Percentiles rank a stretch among this genome's conserved stretches.
Conservation (phyloP, 1,284 basidiomycete genomes). For the Sanghuangporus baumii region DNA sequence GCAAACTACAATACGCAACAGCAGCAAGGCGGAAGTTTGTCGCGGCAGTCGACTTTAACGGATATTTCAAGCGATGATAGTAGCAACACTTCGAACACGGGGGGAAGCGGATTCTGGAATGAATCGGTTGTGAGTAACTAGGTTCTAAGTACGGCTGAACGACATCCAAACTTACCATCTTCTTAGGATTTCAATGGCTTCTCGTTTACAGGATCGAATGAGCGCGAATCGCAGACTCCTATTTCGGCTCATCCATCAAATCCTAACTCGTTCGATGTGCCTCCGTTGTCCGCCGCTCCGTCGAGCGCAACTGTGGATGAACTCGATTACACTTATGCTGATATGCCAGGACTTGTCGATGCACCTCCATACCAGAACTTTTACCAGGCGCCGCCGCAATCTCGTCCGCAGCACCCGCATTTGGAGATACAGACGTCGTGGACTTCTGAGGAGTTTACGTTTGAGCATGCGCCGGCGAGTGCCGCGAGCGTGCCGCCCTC, state of each 20-base stretch:
- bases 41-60: neutral
- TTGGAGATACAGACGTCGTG: slow-evolving; percentile 8
- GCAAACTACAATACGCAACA: neutral
- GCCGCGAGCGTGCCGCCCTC: neutral
- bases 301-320: neutral
- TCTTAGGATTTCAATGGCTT: neutral
- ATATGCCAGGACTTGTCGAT: slow-evolving; percentile 3
- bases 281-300: neutral
- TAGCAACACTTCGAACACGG: neutral
- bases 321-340: slow-evolving; percentile 1
- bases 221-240: neutral
- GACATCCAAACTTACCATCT: neutral
- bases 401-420: neutral
- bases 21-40: neutral
- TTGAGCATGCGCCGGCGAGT: neutral
- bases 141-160: too few relatives aligned
- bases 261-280: neutral
- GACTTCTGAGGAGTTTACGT: neutral
- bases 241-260: neutral
- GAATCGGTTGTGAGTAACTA: neutral
- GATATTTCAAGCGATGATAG: neutral
- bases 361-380: neutral
- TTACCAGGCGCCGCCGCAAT: neutral
- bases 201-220: neutral
- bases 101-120: neutral